These are phyloP conservation scores for Apiospora pterosperma DNA, from an alignment of 2,329 filamentous ascomycete genomes.

Conservation along the genomic window DNA sequence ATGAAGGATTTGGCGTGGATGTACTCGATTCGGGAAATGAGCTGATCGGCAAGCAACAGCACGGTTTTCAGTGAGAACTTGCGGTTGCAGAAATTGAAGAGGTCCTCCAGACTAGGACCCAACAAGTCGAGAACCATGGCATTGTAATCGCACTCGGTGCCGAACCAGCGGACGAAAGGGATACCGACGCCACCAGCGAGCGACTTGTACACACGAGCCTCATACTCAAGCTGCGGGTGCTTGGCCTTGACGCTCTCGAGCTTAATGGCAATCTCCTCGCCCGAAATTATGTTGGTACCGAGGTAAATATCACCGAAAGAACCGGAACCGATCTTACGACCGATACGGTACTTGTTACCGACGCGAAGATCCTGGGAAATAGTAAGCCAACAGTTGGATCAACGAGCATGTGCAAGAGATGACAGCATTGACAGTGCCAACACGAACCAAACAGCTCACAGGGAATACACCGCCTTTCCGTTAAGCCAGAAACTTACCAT, in stretches of 20 bases:
- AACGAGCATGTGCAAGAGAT: not conserved
- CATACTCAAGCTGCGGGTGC: slow-evolving; percentile 98
- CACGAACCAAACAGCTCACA: not conserved
- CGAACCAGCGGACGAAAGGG: slow-evolving; percentile 98
- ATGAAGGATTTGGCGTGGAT: slow-evolving; percentile 99
- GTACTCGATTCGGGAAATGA: slow-evolving; percentile 99
- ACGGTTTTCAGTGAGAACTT: slow-evolving; percentile 99
- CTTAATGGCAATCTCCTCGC: slow-evolving; percentile 99
- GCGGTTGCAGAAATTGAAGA: slow-evolving; percentile 99
- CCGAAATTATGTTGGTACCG: slow-evolving; percentile 98
- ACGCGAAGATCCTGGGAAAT: slow-evolving; percentile 83
- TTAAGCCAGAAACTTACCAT: slow-evolving; percentile 23
- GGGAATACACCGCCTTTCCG: not conserved
- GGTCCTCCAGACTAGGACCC: slow-evolving; percentile 90
- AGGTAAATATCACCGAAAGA: slow-evolving; percentile 99
- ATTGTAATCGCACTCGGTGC: slow-evolving; percentile 99
- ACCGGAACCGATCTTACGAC: slow-evolving; percentile 97
- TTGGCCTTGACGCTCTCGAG: slow-evolving; percentile 99
- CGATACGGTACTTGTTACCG: slow-evolving; percentile 99
- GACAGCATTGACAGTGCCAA: not conserved
- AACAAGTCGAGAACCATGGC: slow-evolving; percentile 98
- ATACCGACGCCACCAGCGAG: slow-evolving; percentile 97
- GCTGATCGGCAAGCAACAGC: slow-evolving; percentile 90
- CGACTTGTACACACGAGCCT: slow-evolving; percentile 87
- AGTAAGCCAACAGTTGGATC: not conserved